Evolutionary conservation across 495 filamentous ascomycete genomes (phyloP).

Genomic region (Monascus purpureus): DNA sequence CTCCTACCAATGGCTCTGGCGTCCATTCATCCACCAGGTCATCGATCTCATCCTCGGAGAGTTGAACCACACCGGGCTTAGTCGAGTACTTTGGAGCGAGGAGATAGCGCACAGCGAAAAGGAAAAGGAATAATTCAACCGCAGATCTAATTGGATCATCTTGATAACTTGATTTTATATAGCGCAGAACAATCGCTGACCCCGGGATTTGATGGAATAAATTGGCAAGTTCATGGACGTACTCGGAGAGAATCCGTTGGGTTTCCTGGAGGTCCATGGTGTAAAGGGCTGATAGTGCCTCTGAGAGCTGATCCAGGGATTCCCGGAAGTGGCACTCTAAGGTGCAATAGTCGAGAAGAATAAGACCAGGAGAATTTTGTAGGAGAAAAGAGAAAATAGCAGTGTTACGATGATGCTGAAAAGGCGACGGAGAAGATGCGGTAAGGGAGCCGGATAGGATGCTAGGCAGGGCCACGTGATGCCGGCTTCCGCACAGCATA

Average conservation of each 20-base stretch:
- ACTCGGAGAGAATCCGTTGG: constrained; percentile 52
- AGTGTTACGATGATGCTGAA: no score
- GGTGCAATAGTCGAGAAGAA: no score
- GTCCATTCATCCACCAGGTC: constrained; percentile 96
- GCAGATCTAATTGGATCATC: constrained; percentile 89
- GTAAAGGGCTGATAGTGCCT: constrained; percentile 1
- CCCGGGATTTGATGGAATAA: constrained; percentile 83
- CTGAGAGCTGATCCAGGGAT: no score
- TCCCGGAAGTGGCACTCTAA: no score
- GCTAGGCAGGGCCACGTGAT: no score
- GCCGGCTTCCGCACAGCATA: no score
- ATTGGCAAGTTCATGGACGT: constrained; percentile 48
- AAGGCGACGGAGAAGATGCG: no score
- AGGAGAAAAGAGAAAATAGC: no score
- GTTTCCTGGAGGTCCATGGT: constrained; percentile 73
- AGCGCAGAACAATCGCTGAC: constrained; percentile 85
- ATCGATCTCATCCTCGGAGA: constrained; percentile 93
- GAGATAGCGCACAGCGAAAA: constrained; percentile 91
- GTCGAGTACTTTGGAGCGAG: constrained; percentile 84
- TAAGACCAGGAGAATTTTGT: no score
- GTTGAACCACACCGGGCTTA: constrained; percentile 70
- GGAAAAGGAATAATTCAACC: constrained; percentile 84
- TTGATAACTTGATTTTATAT: constrained; percentile 93
- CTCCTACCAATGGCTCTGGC: constrained; percentile 76
- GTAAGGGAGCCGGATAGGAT: no score